phyloP scores from a whole-genome alignment of 306 rosid species.

The Dalbergia oliveri region DNA sequence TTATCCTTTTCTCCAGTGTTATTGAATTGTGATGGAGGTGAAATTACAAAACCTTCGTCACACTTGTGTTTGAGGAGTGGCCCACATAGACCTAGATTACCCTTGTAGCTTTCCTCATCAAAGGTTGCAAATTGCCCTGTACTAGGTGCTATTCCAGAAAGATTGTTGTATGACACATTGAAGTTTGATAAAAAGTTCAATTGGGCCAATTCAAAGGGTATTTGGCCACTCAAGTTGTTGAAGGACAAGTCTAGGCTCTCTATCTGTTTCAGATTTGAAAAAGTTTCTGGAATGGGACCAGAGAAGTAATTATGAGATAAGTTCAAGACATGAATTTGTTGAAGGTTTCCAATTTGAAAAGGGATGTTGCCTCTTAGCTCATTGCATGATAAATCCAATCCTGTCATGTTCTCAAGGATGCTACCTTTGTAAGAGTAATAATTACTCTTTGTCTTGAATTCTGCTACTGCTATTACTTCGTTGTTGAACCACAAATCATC shows the following conservation, averaged over 20 bases:
- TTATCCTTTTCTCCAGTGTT: not conserved
- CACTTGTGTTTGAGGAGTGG: not conserved
- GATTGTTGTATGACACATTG: not conserved
- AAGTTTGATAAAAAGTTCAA: no score
- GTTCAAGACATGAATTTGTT: slow-evolving; percentile 9
- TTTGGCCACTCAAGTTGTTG: slow-evolving; percentile 5
- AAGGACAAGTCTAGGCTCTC: slow-evolving; percentile 35
- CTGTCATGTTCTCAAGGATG: slow-evolving; percentile 6
- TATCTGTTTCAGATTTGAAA: not conserved
- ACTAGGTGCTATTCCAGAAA: not conserved
- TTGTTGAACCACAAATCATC: not conserved
- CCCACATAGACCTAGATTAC: no score
- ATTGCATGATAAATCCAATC: not conserved
- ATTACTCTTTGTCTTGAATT: slow-evolving; percentile 13
- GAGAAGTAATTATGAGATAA: slow-evolving; percentile 22
- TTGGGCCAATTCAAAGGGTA: no score
- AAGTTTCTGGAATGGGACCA: slow-evolving; percentile 23
- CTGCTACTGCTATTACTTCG: not conserved
- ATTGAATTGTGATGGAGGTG: not conserved
- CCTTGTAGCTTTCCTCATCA: not conserved
- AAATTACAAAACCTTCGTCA: not conserved
- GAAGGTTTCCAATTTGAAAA: slow-evolving; percentile 1
- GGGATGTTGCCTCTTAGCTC: not conserved
- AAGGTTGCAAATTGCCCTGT: not conserved
- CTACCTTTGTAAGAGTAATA: not conserved